These are phyloP conservation scores for Rutstroemia sp. DNA, from an alignment of 2,329 filamentous ascomycete species.

Conservation along the genomic window DNA sequence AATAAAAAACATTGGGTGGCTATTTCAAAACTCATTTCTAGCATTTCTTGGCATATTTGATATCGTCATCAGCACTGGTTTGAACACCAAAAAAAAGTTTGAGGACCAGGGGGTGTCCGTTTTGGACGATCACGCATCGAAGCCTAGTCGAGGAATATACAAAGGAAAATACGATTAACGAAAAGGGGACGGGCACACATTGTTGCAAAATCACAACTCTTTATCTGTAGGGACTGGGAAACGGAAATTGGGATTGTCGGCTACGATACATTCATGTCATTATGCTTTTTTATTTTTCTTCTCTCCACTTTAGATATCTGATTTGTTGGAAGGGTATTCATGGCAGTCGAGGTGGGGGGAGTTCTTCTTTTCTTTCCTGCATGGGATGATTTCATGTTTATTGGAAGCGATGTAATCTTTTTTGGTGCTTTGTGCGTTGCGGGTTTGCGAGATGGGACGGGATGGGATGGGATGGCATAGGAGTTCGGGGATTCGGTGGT, in stretches of 20 bases:
- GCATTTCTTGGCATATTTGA: background rate
- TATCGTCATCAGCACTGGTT: background rate
- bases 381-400: background rate
- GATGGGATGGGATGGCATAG: background rate
- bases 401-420: background rate
- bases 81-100: too few species aligned
- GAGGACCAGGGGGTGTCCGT: too few species aligned
- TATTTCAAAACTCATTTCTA: background rate
- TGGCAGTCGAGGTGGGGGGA: background rate
- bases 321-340: background rate
- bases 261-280: background rate
- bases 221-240: background rate
- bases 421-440: too few species aligned
- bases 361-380: background rate
- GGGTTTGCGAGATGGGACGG: background rate
- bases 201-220: background rate
- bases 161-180: too few species aligned
- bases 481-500: background rate
- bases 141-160: too few species aligned
- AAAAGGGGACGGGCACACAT: background rate
- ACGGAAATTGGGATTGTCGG: background rate
- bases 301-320: background rate
- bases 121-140: too few species aligned
- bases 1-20: background rate
- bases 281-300: slow-evolving; percentile 3